These are phyloP conservation scores for Xerocomellus dryophilus DNA, from an alignment of 768 basidiomycete species.

Conservation along the genomic window DNA sequence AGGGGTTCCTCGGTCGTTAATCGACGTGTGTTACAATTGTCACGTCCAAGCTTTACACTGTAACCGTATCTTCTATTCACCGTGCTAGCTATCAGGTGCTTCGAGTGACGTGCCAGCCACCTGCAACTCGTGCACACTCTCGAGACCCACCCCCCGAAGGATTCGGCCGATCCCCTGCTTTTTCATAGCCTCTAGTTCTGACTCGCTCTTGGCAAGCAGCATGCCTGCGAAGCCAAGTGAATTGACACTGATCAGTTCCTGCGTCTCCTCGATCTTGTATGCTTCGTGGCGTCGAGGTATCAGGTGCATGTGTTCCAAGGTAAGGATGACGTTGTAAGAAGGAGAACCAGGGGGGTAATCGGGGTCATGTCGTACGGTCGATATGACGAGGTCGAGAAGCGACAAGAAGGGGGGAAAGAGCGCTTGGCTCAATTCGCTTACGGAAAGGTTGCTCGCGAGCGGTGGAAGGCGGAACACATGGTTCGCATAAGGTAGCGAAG, in stretches of 20 bases:
- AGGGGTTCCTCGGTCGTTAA: conserved; percentile 35
- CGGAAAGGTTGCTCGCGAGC: conserved; percentile 20
- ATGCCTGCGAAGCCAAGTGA: conserved; percentile 88
- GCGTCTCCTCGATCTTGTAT: conserved; percentile 50
- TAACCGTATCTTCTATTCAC: not conserved
- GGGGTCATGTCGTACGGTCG: conserved; percentile 65
- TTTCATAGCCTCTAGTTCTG: conserved; percentile 68
- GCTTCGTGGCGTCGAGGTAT: conserved; percentile 73
- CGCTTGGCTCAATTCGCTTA: conserved; percentile 45
- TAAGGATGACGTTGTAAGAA: conserved; percentile 83
- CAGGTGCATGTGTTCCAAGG: conserved; percentile 79
- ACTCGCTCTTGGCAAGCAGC: conserved; percentile 81
- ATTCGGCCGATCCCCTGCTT: conserved; percentile 61
- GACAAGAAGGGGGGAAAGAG: conserved; percentile 64
- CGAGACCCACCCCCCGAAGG: conserved; percentile 58
- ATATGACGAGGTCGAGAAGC: conserved; percentile 74
- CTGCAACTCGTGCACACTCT: conserved; percentile 67
- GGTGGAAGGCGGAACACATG: conserved; percentile 56
- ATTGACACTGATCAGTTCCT: conserved; percentile 70
- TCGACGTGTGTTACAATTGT: not conserved
- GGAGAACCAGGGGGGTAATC: conserved; percentile 60
- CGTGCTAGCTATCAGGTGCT: conserved; percentile 20
- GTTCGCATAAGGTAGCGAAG: conserved; percentile 73
- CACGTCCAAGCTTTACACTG: conserved; percentile 1
- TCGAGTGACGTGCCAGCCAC: conserved; percentile 47